Percentiles rank a stretch among this genome's conserved stretches.
These are phyloP conservation scores for Myrmaecium sp. DNA, from an alignment of 2,329 filamentous ascomycete species.

Conservation along the genomic window DNA sequence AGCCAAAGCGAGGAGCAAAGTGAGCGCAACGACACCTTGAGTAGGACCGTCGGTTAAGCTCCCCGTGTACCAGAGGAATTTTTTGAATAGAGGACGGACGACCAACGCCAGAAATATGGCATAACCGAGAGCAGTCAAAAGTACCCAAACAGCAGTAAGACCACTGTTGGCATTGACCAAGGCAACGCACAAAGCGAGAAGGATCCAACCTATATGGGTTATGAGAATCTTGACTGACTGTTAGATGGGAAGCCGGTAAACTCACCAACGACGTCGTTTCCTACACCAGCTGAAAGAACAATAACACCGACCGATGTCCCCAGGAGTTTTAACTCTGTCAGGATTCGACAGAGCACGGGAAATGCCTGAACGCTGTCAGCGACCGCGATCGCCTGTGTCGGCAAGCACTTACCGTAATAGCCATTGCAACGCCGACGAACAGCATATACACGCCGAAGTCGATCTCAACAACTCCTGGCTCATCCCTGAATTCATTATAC, in stretches of 20 bases:
- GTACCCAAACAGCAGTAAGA: slow-evolving; percentile 66
- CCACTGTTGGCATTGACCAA: slow-evolving; percentile 78
- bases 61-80: slow-evolving; percentile 54
- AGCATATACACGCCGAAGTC: slow-evolving; percentile 47
- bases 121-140: slow-evolving; percentile 61
- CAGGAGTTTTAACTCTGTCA: slow-evolving; percentile 79
- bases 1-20: slow-evolving; percentile 58
- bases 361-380: slow-evolving; percentile 36
- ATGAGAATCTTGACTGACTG: not conserved
- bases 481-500: slow-evolving; percentile 53
- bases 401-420: slow-evolving; percentile 52
- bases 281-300: slow-evolving; percentile 75
- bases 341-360: slow-evolving; percentile 81
- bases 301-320: slow-evolving; percentile 73
- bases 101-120: slow-evolving; percentile 56
- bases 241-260: not conserved
- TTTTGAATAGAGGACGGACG: slow-evolving; percentile 59
- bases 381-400: not conserved
- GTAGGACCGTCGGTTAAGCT: slow-evolving; percentile 78
- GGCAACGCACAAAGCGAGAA: slow-evolving; percentile 83
- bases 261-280: slow-evolving; percentile 64
- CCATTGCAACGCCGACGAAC: slow-evolving; percentile 85
- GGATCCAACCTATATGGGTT: slow-evolving; percentile 55
- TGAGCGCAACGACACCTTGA: slow-evolving; percentile 69
- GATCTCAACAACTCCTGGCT: slow-evolving; percentile 38